Conservation (phyloP, 164 flowering plant genomes). For the Vitis riparia region DNA sequence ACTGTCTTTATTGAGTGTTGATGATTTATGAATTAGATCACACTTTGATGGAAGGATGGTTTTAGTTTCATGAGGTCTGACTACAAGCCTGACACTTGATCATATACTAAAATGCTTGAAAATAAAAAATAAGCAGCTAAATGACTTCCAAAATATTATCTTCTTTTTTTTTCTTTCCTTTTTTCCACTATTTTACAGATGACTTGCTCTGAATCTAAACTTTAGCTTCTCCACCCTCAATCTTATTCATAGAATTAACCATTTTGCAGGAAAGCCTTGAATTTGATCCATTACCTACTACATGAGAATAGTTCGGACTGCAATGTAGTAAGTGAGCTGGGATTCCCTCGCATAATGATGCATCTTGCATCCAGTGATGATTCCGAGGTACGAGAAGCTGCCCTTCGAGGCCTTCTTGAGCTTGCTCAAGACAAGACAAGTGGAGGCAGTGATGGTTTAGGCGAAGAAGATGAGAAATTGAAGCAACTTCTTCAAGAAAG, state of each 20-base stretch:
- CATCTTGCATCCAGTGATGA: conserved; percentile 87
- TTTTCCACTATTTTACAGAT: not conserved
- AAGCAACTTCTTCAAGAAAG: conserved; percentile 74
- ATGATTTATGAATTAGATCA: too few relatives aligned
- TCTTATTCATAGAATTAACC: not conserved
- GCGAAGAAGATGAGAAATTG: conserved; percentile 55
- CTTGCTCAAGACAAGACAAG: conserved; percentile 46
- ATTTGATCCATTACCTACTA: conserved; percentile 79
- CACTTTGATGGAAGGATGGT: too few relatives aligned
- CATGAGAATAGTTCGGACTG: conserved; percentile 73
- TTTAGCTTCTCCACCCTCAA: not conserved
- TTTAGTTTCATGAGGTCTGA: too few relatives aligned
- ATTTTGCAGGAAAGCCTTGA: conserved; percentile 83
- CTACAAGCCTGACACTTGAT: too few relatives aligned
- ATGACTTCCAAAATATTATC: too few relatives aligned
- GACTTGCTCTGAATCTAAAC: not conserved
- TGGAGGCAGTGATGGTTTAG: conserved; percentile 15
- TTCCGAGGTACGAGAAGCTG: conserved; percentile 85
- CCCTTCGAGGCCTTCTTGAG: conserved; percentile 78
- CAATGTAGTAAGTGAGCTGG: conserved; percentile 56
- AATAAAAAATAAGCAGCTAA: too few relatives aligned
- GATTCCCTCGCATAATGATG: conserved; percentile 79
- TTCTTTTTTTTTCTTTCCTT: not conserved
- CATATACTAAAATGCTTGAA: too few relatives aligned
- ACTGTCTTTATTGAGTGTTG: too few relatives aligned